These are phyloP conservation scores for Adenanthera pavonina DNA, from an alignment of 306 rosid species.

Conservation along the genomic window DNA sequence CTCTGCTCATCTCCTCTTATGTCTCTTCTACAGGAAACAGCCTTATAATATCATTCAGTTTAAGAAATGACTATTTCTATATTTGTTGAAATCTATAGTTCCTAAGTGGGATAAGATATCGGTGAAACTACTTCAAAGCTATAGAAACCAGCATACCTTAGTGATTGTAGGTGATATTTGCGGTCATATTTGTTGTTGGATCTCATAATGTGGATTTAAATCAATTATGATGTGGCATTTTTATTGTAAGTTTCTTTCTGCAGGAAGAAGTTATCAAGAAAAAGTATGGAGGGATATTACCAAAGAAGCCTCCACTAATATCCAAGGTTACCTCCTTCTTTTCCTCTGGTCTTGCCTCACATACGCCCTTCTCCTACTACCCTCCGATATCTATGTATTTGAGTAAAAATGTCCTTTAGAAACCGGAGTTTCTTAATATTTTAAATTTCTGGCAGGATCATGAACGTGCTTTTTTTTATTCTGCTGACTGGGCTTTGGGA, in stretches of 20 bases:
- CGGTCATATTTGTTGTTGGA: conserved; percentile 27
- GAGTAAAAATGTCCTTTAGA: conserved; percentile 23
- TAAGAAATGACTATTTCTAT: background rate
- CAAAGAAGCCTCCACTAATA: conserved; percentile 91
- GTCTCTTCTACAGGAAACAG: background rate
- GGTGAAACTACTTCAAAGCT: conserved; percentile 26
- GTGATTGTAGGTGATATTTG: background rate
- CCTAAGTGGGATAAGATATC: conserved; percentile 5
- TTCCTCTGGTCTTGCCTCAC: conserved; percentile 20
- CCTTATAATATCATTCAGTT: background rate
- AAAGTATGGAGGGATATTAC: conserved; percentile 91
- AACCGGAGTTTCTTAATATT: conserved; percentile 31
- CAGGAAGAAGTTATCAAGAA: conserved; percentile 84
- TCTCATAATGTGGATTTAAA: conserved; percentile 24
- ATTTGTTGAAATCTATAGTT: background rate
- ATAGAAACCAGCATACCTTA: conserved; percentile 13
- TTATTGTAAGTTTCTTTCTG: conserved; percentile 39
- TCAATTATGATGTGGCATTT: conserved; percentile 36
- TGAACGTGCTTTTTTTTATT: conserved; percentile 95
- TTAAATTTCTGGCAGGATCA: conserved; percentile 72
- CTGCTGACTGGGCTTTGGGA: conserved; percentile 98
- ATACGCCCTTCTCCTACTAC: background rate
- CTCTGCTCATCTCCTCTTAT: background rate
- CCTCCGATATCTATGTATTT: conserved; percentile 16
- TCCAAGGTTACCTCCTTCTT: conserved; percentile 68